Conservation (phyloP, 2,329 filamentous ascomycete species). For the Sporothrix pallida region DNA sequence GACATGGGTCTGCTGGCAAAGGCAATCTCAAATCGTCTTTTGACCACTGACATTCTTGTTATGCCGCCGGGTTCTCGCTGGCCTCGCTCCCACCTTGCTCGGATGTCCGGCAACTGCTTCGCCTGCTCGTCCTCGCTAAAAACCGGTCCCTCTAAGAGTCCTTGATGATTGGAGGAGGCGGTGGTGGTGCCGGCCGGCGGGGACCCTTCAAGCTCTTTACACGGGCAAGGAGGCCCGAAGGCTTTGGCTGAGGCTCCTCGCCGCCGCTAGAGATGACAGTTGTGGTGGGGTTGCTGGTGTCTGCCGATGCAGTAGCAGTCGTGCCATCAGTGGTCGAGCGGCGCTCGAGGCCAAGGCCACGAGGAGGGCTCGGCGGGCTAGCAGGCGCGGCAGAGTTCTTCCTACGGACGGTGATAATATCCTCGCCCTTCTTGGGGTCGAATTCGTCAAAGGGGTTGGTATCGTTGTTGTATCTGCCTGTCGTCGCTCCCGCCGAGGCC, state of each 20-base stretch:
- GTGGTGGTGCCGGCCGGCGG: slow-evolving; percentile 51
- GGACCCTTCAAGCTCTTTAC: slow-evolving; percentile 84
- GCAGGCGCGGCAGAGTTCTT: slow-evolving; percentile 39
- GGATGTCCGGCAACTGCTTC: slow-evolving; percentile 19
- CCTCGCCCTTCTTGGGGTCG: slow-evolving; percentile 62
- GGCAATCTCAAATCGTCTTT: background rate
- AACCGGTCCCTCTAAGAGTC: slow-evolving; percentile 39
- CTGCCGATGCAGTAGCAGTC: slow-evolving; percentile 34
- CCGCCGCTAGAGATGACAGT: slow-evolving; percentile 39
- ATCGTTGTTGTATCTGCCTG: slow-evolving; percentile 41
- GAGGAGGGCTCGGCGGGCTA: slow-evolving; percentile 59
- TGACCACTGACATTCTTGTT: background rate
- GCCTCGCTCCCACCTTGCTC: slow-evolving; percentile 20
- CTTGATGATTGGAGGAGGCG: slow-evolving; percentile 37
- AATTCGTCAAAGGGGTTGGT: slow-evolving; percentile 76
- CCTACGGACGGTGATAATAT: slow-evolving; percentile 54
- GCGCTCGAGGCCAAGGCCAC: slow-evolving; percentile 62
- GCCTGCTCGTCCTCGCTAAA: slow-evolving; percentile 18
- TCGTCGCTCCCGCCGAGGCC: slow-evolving; percentile 36
- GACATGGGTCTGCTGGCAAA: no score
- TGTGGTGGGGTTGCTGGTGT: background rate
- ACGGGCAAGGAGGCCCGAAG: slow-evolving; percentile 69
- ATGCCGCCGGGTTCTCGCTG: background rate
- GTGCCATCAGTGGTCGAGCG: slow-evolving; percentile 65
- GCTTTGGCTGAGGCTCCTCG: slow-evolving; percentile 48